Conservation (phyloP, 2,329 filamentous ascomycete species). For the Aspergillus ustus region DNA sequence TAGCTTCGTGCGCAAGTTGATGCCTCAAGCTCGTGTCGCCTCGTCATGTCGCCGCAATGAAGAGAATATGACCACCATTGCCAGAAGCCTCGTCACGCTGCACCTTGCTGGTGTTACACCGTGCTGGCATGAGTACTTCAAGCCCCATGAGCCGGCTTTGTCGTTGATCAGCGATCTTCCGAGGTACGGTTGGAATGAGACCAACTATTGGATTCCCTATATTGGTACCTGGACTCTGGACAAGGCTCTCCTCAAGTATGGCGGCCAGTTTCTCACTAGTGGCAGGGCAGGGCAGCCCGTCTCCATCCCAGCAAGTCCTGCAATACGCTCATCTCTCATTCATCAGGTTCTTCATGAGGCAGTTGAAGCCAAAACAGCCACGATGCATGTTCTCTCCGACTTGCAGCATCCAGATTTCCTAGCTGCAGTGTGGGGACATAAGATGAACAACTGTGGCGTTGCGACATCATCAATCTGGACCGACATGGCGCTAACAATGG, state of each 20-base stretch:
- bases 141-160: conserved; percentile 45
- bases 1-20: conserved; percentile 68
- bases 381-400: conserved; percentile 45
- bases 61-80: conserved; percentile 67
- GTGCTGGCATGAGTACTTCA: conserved; percentile 72
- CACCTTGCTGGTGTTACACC: conserved; percentile 66
- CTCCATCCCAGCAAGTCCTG: not conserved
- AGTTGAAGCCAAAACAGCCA: conserved; percentile 30
- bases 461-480: conserved; percentile 40
- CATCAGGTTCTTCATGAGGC: conserved; percentile 36
- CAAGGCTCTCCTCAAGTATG: conserved; percentile 53
- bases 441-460: conserved; percentile 49
- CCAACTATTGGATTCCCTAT: conserved; percentile 75
- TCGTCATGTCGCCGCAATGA: conserved; percentile 68
- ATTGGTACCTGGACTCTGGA: conserved; percentile 72
- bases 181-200: conserved; percentile 70
- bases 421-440: conserved; percentile 48
- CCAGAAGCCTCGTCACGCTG: conserved; percentile 61
- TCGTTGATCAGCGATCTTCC: conserved; percentile 62
- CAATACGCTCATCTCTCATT: conserved; percentile 24
- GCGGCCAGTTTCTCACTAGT: conserved; percentile 42
- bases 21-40: conserved; percentile 59
- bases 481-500: too few relatives aligned
- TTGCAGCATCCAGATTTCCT: conserved; percentile 45
- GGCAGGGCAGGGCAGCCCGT: not conserved